Conservation (phyloP, 2,329 filamentous ascomycete species). For the Calonectria pteridis region DNA sequence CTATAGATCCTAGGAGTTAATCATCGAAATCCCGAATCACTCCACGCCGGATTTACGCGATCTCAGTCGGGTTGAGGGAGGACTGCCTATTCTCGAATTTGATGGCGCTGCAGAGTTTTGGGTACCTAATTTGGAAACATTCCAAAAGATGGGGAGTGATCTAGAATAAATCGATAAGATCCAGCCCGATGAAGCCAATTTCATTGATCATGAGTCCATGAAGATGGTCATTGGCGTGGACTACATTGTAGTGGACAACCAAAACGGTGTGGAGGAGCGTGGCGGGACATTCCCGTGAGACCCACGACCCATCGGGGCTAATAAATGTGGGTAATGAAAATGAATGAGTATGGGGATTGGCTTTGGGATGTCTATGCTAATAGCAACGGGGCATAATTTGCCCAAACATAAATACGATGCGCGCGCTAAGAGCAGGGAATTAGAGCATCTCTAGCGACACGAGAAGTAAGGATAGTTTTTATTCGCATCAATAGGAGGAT, state of each 20-base stretch:
- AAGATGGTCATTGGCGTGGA: neutral
- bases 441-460: neutral
- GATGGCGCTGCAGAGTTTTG: conserved; percentile 35
- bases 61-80: conserved; percentile 16
- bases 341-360: neutral
- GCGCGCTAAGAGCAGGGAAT: neutral
- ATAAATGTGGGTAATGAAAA: neutral
- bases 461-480: neutral
- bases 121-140: conserved; percentile 29
- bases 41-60: neutral
- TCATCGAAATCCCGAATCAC: neutral
- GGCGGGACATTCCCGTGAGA: neutral
- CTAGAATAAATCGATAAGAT: neutral
- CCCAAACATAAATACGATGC: neutral
- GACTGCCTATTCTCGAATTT: conserved; percentile 26
- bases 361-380: neutral
- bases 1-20: neutral
- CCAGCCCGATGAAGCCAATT: neutral
- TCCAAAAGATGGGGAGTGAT: conserved; percentile 8
- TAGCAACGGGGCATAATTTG: neutral
- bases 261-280: neutral
- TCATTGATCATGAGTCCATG: neutral
- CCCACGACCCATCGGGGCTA: no score
- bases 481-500: neutral
- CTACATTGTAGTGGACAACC: neutral